A percentile compares a stretch with the other conserved stretches of the same genome.
Evolutionary conservation across 1,284 basidiomycete species (phyloP).

Genomic region (Trametes pubescens): DNA sequence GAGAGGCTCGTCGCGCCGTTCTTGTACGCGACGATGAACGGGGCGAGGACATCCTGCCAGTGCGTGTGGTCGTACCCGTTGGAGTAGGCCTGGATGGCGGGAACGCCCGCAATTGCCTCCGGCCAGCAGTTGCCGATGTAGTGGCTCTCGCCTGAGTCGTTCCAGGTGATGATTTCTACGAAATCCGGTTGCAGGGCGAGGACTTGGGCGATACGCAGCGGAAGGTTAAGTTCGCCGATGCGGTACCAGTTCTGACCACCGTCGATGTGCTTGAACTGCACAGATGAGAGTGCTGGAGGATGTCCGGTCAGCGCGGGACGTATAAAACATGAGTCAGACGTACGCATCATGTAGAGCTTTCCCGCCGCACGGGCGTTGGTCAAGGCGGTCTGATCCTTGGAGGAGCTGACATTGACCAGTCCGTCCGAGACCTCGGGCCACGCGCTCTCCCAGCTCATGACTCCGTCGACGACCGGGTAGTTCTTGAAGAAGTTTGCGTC

Average conservation of each 20-base stretch:
- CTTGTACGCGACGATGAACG: constrained; percentile 30
- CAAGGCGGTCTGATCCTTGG: constrained; percentile 26
- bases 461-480: constrained; percentile 28
- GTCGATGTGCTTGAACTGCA: constrained; percentile 32
- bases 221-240: constrained; percentile 24
- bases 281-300: constrained; percentile 22
- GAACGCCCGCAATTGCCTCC: constrained; percentile 65
- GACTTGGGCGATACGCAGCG: constrained; percentile 23
- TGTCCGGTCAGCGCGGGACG: neutral
- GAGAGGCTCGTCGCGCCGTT: constrained; percentile 14
- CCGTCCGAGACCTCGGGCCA: constrained; percentile 28
- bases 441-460: constrained; percentile 29
- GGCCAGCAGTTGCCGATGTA: constrained; percentile 48
- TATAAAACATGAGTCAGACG: neutral
- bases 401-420: constrained; percentile 23
- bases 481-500: constrained; percentile 26
- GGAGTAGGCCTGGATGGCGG: constrained; percentile 55
- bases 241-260: constrained; percentile 30
- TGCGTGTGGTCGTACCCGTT: constrained; percentile 43
- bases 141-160: constrained; percentile 42
- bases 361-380: constrained; percentile 18
- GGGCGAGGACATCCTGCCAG: constrained; percentile 30
- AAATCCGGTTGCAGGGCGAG: constrained; percentile 47
- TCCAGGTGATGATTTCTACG: constrained; percentile 51
- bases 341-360: constrained; percentile 31